These are phyloP conservation scores for Kernera saxatilis DNA, from an alignment of 345 rosid genomes.

Conservation along the genomic window DNA sequence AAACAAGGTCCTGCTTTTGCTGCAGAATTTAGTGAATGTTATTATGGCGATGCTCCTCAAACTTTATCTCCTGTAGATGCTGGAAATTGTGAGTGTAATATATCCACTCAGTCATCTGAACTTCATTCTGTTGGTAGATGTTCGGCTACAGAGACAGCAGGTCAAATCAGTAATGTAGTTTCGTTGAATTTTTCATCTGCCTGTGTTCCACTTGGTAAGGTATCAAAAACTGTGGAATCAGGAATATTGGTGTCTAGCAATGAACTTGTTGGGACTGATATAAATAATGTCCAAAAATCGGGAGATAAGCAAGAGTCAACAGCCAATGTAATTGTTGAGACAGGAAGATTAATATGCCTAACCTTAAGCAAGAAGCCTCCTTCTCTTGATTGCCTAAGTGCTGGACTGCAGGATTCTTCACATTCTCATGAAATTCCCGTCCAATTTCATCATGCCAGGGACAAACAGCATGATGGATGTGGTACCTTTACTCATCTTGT, in stretches of 20 bases:
- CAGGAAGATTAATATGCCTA: conserved; percentile 36
- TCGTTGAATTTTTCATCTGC: conserved; percentile 23
- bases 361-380: conserved; percentile 54
- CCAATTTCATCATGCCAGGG: conserved; percentile 21
- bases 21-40: conserved; percentile 22
- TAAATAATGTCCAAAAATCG: conserved; percentile 12
- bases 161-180: conserved; percentile 17
- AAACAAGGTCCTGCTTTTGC: conserved; percentile 36
- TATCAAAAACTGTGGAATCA: conserved; percentile 12
- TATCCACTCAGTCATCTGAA: conserved; percentile 18
- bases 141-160: conserved; percentile 27
- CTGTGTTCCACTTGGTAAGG: conserved; percentile 16
- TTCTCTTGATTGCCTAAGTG: conserved; percentile 31
- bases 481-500: conserved; percentile 34
- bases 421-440: conserved; percentile 12
- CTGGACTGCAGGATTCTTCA: conserved; percentile 34
- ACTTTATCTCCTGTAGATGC: conserved; percentile 8
- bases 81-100: conserved; percentile 28
- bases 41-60: conserved; percentile 26
- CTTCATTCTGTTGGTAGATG: conserved; percentile 19
- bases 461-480: conserved; percentile 34
- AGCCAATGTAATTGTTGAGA: conserved; percentile 24
- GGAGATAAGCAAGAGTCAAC: conserved; percentile 25
- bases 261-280: conserved; percentile 17
- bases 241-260: conserved; percentile 20